These are phyloP conservation scores for Yamadazyma mexicana DNA, from an alignment of 1,139 yeast species.

Conservation along the genomic window DNA sequence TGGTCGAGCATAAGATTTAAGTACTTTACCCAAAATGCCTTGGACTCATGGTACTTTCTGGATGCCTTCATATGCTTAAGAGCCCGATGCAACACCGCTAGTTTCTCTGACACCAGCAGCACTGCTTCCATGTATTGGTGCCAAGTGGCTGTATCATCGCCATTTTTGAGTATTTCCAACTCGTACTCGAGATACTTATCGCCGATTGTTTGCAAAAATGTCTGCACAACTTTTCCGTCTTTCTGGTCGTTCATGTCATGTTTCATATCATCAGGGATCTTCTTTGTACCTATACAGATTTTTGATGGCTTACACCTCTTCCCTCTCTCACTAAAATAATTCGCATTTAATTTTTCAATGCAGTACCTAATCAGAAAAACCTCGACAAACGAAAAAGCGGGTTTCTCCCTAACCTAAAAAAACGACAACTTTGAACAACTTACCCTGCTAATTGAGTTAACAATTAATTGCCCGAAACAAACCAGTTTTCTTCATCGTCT, in stretches of 20 bases:
- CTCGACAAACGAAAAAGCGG: constrained; percentile 6
- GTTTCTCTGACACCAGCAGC: constrained; percentile 21
- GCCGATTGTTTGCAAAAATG: constrained; percentile 16
- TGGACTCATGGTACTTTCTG: constrained; percentile 26
- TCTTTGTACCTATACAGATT: no score
- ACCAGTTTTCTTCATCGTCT: neutral
- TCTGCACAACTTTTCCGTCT: constrained; percentile 11
- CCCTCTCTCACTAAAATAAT: neutral
- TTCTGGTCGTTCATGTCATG: neutral
- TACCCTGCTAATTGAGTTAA: no score
- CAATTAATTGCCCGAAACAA: no score
- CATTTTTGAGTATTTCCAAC: constrained; percentile 43
- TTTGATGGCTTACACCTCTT: no score
- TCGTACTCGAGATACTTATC: constrained; percentile 45
- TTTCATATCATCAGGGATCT: neutral
- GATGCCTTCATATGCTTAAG: constrained; percentile 47
- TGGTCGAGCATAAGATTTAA: constrained; percentile 39
- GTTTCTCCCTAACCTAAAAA: constrained; percentile 3
- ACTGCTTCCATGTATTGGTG: constrained; percentile 43
- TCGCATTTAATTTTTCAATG: constrained; percentile 2
- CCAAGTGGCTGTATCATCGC: constrained; percentile 52
- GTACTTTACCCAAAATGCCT: constrained; percentile 51
- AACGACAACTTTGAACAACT: no score
- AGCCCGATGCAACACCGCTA: constrained; percentile 57
- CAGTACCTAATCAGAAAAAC: neutral